Base-by-base conservation (phyloP, 805 yeast genomes). In the Candida sanyiensis region DNA sequence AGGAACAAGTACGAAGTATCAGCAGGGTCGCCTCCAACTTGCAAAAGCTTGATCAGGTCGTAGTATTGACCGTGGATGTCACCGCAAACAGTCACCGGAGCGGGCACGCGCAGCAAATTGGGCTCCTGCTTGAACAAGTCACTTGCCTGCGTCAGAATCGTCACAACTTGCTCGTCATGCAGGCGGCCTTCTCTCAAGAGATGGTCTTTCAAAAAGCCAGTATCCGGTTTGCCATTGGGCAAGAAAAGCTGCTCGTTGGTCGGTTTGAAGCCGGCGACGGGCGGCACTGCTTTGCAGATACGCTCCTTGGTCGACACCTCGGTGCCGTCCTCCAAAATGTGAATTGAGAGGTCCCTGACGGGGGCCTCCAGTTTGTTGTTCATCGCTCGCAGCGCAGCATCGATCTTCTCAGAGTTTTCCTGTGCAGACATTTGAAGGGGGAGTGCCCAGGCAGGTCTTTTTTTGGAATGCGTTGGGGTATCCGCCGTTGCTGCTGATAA, bases 1-100 rank as follows among this genome's bases (percentile, higher is more conserved):
- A 89, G 63, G 53, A 90, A 89, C 38, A 89, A 65, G 58, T 86
- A 90, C 15, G 83, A 71, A 1, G 94, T 81, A n/a, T 56, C 62
- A 12, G 64, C 68, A 10, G 97, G 96, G 54, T 82, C 80, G 2
- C 97, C 97, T 28, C 96, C 95, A 13, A 88, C 90, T 57, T 90
- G 97, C 55, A 90, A 85, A 31, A 90, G 65, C 61, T 89, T 88
- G 75, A 89, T 70, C 50, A 90, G 69, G 60, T 90, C 98, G 59
- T 74, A 89, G 59, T 75, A 87, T 60, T 90, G 97, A 13, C 98
- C 98, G 61, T 90, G 97, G n/a, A 89, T 73, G 62, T 90, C 97
- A 40, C 98, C 98, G 64, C 97, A 88, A 3, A 90, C 88, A 0
- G 96, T 89, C 3, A 90, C 85, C 1, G 97, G 98, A 0, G 96